Percentiles rank a stretch among this genome's conserved stretches.
Evolutionary conservation across 345 rosid species (phyloP).

Genomic region (Populus deltoides): DNA sequence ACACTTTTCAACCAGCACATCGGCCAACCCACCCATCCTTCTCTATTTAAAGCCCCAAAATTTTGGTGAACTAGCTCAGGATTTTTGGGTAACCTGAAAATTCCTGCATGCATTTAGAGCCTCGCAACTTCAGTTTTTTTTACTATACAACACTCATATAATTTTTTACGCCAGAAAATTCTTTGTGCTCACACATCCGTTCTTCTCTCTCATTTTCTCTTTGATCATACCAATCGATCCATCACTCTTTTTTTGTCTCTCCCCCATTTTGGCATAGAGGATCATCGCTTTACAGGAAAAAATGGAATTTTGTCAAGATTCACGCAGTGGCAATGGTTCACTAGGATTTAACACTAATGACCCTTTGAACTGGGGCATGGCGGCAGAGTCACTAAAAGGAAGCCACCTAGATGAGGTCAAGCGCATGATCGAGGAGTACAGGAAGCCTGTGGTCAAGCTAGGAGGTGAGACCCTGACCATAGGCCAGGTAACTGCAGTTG

Average conservation of each 20-base stretch:
- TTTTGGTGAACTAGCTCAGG: slow-evolving; percentile 7
- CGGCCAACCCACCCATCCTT: slow-evolving; percentile 25
- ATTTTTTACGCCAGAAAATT: not conserved
- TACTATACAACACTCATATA: not conserved
- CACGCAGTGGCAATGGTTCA: not conserved
- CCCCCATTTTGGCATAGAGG: not conserved
- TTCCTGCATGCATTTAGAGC: not conserved
- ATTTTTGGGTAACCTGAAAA: slow-evolving; percentile 20
- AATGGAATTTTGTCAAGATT: slow-evolving; percentile 9
- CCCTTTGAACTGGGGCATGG: slow-evolving; percentile 66
- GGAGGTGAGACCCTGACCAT: slow-evolving; percentile 75
- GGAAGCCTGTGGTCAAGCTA: slow-evolving; percentile 51
- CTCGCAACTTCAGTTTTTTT: no score
- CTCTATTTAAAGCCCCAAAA: slow-evolving; percentile 27
- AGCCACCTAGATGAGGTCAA: slow-evolving; percentile 85
- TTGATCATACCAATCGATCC: not conserved
- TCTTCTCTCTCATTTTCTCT: not conserved
- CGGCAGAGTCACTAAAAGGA: slow-evolving; percentile 68
- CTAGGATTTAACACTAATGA: slow-evolving; percentile 19
- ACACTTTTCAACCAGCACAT: slow-evolving; percentile 37
- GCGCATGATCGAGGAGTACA: slow-evolving; percentile 62
- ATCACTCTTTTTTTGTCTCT: no score
- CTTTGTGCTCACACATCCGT: no score
- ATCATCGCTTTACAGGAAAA: not conserved
- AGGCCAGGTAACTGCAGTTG: slow-evolving; percentile 67